Conservation (phyloP, 2,329 filamentous ascomycete genomes). For the Albifimbria verrucaria region DNA sequence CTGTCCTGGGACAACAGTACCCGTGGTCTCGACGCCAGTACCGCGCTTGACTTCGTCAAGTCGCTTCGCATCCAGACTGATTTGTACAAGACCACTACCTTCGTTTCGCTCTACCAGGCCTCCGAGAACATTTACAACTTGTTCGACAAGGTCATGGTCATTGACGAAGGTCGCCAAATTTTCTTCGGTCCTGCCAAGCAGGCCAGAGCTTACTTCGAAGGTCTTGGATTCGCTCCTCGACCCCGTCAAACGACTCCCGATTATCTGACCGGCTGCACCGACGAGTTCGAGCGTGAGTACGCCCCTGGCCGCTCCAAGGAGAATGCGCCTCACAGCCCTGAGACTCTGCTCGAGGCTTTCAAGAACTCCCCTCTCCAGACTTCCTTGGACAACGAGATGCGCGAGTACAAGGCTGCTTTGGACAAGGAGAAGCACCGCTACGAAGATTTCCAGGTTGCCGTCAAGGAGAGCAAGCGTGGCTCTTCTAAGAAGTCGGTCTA, state of each 20-base stretch:
- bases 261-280: conserved; percentile 78
- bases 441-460: conserved; percentile 73
- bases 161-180: conserved; percentile 71
- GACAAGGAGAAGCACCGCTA: conserved; percentile 63
- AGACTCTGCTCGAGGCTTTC: conserved; percentile 68
- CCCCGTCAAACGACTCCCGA: conserved; percentile 78
- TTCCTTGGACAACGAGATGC: conserved; percentile 62
- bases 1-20: conserved; percentile 75
- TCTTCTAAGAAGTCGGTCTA: conserved; percentile 76
- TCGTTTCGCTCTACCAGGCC: conserved; percentile 83
- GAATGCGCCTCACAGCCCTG: conserved; percentile 67
- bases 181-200: conserved; percentile 69
- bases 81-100: conserved; percentile 78
- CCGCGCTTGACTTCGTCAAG: conserved; percentile 63
- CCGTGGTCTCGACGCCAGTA: conserved; percentile 65
- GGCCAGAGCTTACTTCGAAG: conserved; percentile 72
- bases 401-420: conserved; percentile 62
- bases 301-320: conserved; percentile 60
- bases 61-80: conserved; percentile 78
- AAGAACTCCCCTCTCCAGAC: conserved; percentile 58
- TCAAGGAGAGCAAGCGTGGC: conserved; percentile 74
- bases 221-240: conserved; percentile 69
- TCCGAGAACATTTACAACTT: conserved; percentile 76
- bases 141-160: conserved; percentile 82
- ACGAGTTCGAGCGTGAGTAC: conserved; percentile 79